Base-by-base conservation (phyloP, 805 yeast genomes). In the Monosporozyma aquatica region DNA sequence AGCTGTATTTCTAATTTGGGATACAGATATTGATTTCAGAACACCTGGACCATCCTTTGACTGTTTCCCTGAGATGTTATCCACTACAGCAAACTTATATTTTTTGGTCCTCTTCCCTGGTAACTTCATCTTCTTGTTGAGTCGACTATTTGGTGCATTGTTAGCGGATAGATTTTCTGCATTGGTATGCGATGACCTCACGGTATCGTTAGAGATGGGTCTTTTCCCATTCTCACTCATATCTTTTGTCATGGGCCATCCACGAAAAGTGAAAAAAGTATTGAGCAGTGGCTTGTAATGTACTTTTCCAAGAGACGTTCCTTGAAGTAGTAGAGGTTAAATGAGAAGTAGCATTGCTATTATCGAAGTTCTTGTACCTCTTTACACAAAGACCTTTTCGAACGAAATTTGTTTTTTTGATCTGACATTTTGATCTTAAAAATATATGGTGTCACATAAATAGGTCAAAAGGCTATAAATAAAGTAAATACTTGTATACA, bases 41-140 rank as follows among this genome's bases (percentile, higher is more conserved):
- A 56, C 53, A 13, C 43, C 41, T 5, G 45, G 23, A 21, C 45
- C 51, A 8, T 37, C 37, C 7, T 41, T 43, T 8, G 26, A 21
- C 11, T n/a, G n/a, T n/a, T 28, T 29, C 4, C 38, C 17, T n/a
- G 43, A 46, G 8, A 55, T 25, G n/a, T 49, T 56, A 38, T 58
- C 51, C 9, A 58, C 32, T 11, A 62, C 62, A 2, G 58, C 58
- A 47, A 60, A 60, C 27, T 53, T 51, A 42, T 58, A 59, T 18
- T 44, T 49, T 32, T 50, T 52, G 30, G 44, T 49, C 9, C 42
- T 46, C 43, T 47, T 50, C 15, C 28, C 10, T 27, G 28, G 20
- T 5, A 38, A 11, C 33, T 14, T 38, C 18, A n/a, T 26, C 25
- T 32, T 32, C 24, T 37, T 37, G 13, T 17, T 37, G 28, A 6